These are phyloP conservation scores for Stagonosporopsis vannaccii DNA, from an alignment of 2,329 filamentous ascomycete species.

Conservation along the genomic window DNA sequence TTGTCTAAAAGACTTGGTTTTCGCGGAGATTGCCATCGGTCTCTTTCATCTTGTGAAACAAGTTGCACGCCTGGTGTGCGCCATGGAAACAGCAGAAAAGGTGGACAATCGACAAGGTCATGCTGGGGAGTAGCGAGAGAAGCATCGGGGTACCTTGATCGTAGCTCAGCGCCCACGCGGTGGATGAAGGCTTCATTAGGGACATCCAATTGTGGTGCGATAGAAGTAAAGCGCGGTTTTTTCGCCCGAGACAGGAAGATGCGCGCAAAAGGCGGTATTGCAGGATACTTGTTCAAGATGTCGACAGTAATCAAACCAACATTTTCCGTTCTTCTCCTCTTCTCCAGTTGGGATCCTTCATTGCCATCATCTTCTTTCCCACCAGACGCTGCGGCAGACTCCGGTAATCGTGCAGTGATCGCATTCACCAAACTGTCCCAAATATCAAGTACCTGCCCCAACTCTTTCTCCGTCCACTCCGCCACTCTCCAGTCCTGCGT, in stretches of 20 bases:
- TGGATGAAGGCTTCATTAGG: slow-evolving; percentile 5
- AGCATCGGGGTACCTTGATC: slow-evolving; percentile 1
- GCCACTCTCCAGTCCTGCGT: slow-evolving; percentile 2
- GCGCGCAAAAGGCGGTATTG: slow-evolving; percentile 7
- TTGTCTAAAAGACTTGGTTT: slow-evolving; percentile 5
- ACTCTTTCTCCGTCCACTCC: slow-evolving; percentile 2
- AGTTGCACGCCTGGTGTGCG: slow-evolving; percentile 4
- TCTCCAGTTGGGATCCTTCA: slow-evolving; percentile 3
- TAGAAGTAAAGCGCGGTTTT: slow-evolving; percentile 1
- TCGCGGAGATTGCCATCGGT: background rate
- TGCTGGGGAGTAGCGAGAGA: slow-evolving; percentile 5
- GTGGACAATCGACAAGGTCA: slow-evolving; percentile 3
- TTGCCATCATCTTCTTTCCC: slow-evolving; percentile 5
- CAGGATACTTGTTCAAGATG: slow-evolving; percentile 2
- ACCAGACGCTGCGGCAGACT: slow-evolving; percentile 1
- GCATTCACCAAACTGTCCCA: slow-evolving; percentile 1
- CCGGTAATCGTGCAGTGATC: slow-evolving; percentile 1
- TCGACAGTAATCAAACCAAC: background rate
- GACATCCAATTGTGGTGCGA: slow-evolving; percentile 3
- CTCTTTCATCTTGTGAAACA: background rate
- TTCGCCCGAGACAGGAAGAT: slow-evolving; percentile 3
- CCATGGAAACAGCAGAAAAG: slow-evolving; percentile 9
- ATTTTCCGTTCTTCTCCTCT: background rate
- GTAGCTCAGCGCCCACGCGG: slow-evolving; percentile 5
- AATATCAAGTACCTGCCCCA: slow-evolving; percentile 2